phyloP scores from a whole-genome alignment of 352 stramenopile genomes.

The Pythium diclinum region DNA sequence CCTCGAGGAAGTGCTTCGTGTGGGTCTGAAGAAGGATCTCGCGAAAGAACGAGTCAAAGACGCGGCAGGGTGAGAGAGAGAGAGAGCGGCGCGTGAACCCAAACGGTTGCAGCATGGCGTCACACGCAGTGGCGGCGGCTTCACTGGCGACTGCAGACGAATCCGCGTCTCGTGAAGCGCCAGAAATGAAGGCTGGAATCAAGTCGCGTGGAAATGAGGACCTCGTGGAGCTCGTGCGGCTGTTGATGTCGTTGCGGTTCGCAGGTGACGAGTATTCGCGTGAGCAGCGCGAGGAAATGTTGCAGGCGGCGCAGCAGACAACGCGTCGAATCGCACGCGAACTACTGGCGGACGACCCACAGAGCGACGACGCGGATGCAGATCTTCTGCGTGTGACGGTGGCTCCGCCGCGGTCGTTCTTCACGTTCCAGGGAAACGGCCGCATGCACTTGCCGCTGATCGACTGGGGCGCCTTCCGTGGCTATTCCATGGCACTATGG shows the following conservation, averaged over 20 bases:
- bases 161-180: neutral
- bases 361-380: slow-evolving; percentile 2
- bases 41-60: neutral
- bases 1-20: neutral
- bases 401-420: slow-evolving; percentile 58
- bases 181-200: neutral
- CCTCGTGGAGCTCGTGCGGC: slow-evolving; percentile 20
- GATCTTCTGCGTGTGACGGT: slow-evolving; percentile 27
- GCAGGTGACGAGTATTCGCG: neutral
- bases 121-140: neutral
- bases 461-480: slow-evolving; percentile 75
- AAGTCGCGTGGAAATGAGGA: neutral
- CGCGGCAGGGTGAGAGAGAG: neutral
- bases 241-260: slow-evolving; percentile 29
- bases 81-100: neutral
- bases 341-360: slow-evolving; percentile 14
- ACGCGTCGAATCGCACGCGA: slow-evolving; percentile 16
- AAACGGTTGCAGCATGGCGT: neutral
- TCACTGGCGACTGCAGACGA: neutral
- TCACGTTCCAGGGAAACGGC: slow-evolving; percentile 55
- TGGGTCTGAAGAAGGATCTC: neutral
- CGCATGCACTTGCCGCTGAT: slow-evolving; percentile 75
- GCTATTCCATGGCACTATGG: slow-evolving; percentile 79
- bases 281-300: slow-evolving; percentile 8
- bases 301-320: slow-evolving; percentile 16